Base-by-base conservation (phyloP, 345 rosid genomes). In the Euphorbia lathyris region DNA sequence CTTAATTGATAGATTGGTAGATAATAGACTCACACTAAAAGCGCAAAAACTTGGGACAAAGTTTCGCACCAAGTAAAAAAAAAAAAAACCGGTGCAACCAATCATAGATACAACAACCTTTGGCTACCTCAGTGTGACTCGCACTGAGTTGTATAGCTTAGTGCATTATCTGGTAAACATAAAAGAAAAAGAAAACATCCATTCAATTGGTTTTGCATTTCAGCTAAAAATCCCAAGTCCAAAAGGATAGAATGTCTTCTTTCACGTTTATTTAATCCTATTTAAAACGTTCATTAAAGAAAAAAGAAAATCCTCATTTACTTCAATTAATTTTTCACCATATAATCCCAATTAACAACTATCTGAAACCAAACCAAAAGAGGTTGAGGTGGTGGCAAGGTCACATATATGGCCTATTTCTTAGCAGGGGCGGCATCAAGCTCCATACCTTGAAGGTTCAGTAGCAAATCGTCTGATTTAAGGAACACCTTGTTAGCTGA, bases 401-500 rank as follows among this genome's bases (percentile, higher is more conserved):
- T 7, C n/a, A 23, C 1, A 57, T 3, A 27, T 13, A 23, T 17
- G 48, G 48, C 66, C 71, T 77, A 86, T 70, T 87, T 85, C 81
- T 88, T 89, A 34, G 47, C 73, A 22, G 16, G 9, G 53, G 68
- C 7, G 6, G 43, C 51, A 45, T 80, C 88, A 68, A 85, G 69
- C 30, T 84, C 88, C 96, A 90, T 72, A 17, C 79, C 86, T 66
- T 90, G 95, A 34, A 94, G 90, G 83, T 88, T 90, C 72, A 94
- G 89, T 76, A 94, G 77, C 76, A 94, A 77, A 81, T 91, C 97
- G 7, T 79, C 76, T 2, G 98, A 87, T 66, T 83, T 81, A 47
- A 94, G 78, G 84, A 78, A 95, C 22, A 89, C 92, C 79, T 80
- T 90, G 90, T 95, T 91, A 76, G 83, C 77, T 7, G 96, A 86